phyloP scores from a whole-genome alignment of 169 alveolate species.

The Amoebophrya sp. region DNA sequence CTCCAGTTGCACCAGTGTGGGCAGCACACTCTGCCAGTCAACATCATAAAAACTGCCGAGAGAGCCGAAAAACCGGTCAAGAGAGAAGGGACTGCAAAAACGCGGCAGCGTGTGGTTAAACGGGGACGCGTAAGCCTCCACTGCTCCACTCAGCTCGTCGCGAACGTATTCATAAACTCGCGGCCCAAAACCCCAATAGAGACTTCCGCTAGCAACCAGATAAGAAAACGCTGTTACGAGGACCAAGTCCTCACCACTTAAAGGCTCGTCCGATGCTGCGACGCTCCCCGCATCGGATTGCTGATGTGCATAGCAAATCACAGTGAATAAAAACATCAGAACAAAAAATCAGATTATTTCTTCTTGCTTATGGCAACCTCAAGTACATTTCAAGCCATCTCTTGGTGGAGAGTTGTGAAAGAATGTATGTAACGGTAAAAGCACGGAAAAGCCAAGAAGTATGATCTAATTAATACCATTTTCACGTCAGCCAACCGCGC shows the following conservation, averaged over 20 bases:
- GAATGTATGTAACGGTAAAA: too few relatives aligned
- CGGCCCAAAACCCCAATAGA: conserved; percentile 35
- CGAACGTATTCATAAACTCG: conserved; percentile 20
- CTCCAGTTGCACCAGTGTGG: neutral
- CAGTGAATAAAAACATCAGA: too few relatives aligned
- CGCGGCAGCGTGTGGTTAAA: conserved; percentile 9
- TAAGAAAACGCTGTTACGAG: neutral
- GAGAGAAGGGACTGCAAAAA: conserved; percentile 25
- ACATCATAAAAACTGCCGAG: neutral
- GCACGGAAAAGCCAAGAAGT: too few relatives aligned
- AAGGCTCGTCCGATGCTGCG: too few relatives aligned
- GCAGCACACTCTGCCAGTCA: neutral
- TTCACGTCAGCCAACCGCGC: too few relatives aligned
- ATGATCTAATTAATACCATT: too few relatives aligned
- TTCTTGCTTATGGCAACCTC: too few relatives aligned
- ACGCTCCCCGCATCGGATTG: too few relatives aligned
- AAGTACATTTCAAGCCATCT: too few relatives aligned
- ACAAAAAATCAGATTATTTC: too few relatives aligned
- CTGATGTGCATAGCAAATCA: too few relatives aligned
- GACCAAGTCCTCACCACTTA: neutral
- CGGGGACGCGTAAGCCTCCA: conserved; percentile 33
- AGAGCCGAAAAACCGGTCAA: neutral
- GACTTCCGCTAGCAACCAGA: neutral
- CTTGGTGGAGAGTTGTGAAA: too few relatives aligned
- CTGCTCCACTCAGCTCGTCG: neutral